Conservation (phyloP, 2,329 filamentous ascomycete species). For the Metarhizium album region DNA sequence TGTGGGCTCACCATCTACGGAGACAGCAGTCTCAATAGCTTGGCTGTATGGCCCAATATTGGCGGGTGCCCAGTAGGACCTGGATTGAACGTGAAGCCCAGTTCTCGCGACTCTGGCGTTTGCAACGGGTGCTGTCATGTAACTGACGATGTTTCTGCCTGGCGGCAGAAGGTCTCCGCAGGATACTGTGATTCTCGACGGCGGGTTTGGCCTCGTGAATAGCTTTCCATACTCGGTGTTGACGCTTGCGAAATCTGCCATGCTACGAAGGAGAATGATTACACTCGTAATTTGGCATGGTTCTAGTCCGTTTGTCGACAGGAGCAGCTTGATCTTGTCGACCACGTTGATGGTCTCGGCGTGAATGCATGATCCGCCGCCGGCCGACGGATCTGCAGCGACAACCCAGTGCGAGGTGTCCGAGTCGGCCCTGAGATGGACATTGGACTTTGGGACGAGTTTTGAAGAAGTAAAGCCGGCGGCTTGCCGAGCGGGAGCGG, state of each 20-base stretch:
- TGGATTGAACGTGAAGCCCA: conserved; percentile 78
- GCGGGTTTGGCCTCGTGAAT: conserved; percentile 71
- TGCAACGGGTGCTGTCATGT: conserved; percentile 30
- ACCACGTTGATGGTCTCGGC: conserved; percentile 39
- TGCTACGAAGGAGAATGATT: conserved; percentile 62
- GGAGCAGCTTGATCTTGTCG: conserved; percentile 29
- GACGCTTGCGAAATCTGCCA: conserved; percentile 66
- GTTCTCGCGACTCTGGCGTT: conserved; percentile 30
- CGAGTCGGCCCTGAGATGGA: conserved; percentile 6
- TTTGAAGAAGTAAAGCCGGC: not conserved
- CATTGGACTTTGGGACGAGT: not conserved
- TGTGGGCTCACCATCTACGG: conserved; percentile 7
- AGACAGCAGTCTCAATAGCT: conserved; percentile 48
- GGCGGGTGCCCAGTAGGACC: conserved; percentile 94
- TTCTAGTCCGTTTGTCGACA: conserved; percentile 22
- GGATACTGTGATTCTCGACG: conserved; percentile 73
- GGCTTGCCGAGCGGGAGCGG: no score
- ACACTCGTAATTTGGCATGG: conserved; percentile 38
- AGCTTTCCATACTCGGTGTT: conserved; percentile 67
- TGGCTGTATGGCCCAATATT: conserved; percentile 98
- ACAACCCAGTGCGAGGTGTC: conserved; percentile 29
- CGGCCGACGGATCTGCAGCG: conserved; percentile 15
- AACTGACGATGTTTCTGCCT: conserved; percentile 49
- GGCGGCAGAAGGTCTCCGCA: conserved; percentile 56
- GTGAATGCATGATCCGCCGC: conserved; percentile 25